Conservation (phyloP, 441 rosid species). For the Aquilaria agallochum region DNA sequence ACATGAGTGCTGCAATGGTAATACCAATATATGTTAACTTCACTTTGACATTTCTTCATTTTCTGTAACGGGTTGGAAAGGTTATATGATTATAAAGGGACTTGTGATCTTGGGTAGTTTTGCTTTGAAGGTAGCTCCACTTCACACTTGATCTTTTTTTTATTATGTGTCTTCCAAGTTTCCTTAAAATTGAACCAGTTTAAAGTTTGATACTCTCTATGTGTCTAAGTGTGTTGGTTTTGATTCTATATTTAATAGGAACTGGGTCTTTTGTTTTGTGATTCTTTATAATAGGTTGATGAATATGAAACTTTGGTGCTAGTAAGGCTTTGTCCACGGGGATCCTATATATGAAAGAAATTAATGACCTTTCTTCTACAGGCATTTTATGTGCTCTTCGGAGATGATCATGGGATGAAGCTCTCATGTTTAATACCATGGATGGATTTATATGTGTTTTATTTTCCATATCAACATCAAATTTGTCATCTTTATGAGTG, state of each 20-base stretch:
- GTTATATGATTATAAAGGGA: constrained; percentile 82
- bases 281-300: no score
- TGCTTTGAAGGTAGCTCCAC: constrained; percentile 60
- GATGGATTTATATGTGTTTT: constrained; percentile 68
- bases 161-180: no score
- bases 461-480: constrained; percentile 83
- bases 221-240: no score
- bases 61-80: constrained; percentile 52
- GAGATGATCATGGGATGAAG: constrained; percentile 56
- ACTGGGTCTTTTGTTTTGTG: no score
- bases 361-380: constrained; percentile 23
- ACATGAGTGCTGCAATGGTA: no score
- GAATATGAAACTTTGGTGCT: no score
- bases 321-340: background rate
- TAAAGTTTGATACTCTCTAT: no score
- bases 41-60: constrained; percentile 3
- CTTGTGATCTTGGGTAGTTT: constrained; percentile 84
- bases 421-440: constrained; percentile 81
- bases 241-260: no score
- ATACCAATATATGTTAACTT: background rate
- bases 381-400: constrained; percentile 79
- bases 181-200: no score
- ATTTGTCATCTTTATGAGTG: constrained; percentile 74
- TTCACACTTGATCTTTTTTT: background rate
- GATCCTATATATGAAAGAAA: background rate